These are phyloP conservation scores for Cucurbita maxima DNA, from an alignment of 306 rosid species.

Conservation along the genomic window DNA sequence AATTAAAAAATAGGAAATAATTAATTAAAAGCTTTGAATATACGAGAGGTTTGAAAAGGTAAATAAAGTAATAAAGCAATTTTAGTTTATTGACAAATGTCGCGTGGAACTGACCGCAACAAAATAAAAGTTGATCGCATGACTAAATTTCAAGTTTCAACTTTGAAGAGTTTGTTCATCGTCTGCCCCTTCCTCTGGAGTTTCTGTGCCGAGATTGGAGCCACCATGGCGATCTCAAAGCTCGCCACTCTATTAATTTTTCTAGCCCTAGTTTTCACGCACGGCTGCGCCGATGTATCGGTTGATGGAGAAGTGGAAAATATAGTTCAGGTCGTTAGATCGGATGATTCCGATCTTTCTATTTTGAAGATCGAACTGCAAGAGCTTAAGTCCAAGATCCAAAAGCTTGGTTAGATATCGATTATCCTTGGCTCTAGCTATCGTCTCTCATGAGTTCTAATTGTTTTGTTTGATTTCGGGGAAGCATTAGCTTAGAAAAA, in stretches of 20 bases:
- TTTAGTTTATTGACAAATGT: not conserved
- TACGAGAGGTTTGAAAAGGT: not conserved
- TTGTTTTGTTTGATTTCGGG: not conserved
- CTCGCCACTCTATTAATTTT: slow-evolving; percentile 32
- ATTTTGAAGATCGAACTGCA: slow-evolving; percentile 54
- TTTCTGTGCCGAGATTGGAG: slow-evolving; percentile 36
- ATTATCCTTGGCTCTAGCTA: not conserved
- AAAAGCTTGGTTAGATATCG: slow-evolving; percentile 41
- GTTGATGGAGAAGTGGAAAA: slow-evolving; percentile 13
- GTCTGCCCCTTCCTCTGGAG: slow-evolving; percentile 1
- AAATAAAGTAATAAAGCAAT: not conserved
- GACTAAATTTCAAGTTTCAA: not conserved
- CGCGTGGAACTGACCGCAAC: not conserved
- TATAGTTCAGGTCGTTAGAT: slow-evolving; percentile 9
- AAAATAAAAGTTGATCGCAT: not conserved
- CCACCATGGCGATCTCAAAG: slow-evolving; percentile 62
- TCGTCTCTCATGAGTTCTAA: not conserved
- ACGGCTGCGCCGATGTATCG: slow-evolving; percentile 34
- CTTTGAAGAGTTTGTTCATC: not conserved
- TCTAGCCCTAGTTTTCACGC: slow-evolving; percentile 35
- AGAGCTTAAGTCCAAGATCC: slow-evolving; percentile 66
- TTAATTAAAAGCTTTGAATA: not conserved
- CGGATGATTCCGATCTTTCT: slow-evolving; percentile 31
- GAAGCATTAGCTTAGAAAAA: not conserved
- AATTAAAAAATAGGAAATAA: not conserved